Evolutionary conservation across 306 rosid genomes (phyloP), one percentile per base, ranked within the genome.

Genomic region (Senna siamea): DNA sequence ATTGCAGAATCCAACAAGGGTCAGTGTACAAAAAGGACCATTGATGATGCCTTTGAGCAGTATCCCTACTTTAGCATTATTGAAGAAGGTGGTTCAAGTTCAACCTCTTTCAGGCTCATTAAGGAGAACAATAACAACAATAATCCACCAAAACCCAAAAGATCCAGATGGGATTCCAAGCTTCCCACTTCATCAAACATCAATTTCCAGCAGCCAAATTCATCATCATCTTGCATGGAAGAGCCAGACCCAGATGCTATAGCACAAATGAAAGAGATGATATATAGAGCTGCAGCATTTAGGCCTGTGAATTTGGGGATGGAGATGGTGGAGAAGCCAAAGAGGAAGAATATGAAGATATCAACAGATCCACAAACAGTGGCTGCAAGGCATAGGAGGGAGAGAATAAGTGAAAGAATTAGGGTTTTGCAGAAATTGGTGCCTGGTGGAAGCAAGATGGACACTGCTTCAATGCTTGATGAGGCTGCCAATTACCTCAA

Each of bases 371-470:
- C 99, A 44, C 99, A 95, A 64, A 95, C 99, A 5, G 97, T 90
- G 63, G 99, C 99, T 50, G 99, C 99, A 44, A 92, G 99, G 69
- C 92, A 88, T 69, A 87, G 98, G 81, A 88, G 99, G 77, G 99
- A 95, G 79, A 82, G 88, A 76, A 95, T 95, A 66, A 83, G 99
- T 57, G 99, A 95, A 66, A 92, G 85, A 77, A 90, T 95, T 79
- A 86, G 97, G 84, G 92, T 88, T 80, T 82, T 95, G 86, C 99
- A 95, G 86, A 85, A 79, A 88, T 59, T 95, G 78, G 98, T 95
- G 55, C 99, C 99, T 35, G 99, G 99, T 75, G 99, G 99, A 64
- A 88, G 78, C 90, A 95, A 92, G 84, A 92, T 95, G 99, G 99
- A 95, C 73, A 95, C 99, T 48, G 99, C 99, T 37, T 95, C 99